Conservation (phyloP, 805 yeast genomes). For the Schizosaccharomyces octosporus region DNA sequence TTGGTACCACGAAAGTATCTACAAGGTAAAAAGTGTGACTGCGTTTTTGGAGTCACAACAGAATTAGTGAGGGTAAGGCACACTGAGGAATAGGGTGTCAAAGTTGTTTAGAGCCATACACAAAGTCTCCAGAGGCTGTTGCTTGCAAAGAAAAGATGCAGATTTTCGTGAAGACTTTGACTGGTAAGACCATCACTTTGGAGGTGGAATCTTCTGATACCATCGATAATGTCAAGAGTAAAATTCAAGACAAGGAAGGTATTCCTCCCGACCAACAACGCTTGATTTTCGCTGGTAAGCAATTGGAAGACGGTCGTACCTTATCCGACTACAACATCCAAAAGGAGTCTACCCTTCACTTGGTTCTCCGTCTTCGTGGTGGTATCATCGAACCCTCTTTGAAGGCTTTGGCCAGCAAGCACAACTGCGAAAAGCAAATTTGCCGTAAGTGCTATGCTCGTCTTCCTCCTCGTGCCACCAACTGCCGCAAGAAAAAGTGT, state of each 20-base stretch:
- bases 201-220: constrained; percentile 98
- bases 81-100: not conserved
- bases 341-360: constrained; percentile 93
- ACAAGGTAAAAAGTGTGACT: not conserved
- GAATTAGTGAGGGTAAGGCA: not conserved
- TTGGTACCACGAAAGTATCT: not conserved
- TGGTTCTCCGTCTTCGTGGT: constrained; percentile 93
- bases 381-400: constrained; percentile 99
- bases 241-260: constrained; percentile 98
- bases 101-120: not conserved
- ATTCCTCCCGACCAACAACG: constrained; percentile 99
- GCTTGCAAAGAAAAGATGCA: constrained; percentile 26
- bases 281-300: constrained; percentile 98
- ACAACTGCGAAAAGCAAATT: constrained; percentile 97
- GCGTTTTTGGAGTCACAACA: constrained; percentile 17
- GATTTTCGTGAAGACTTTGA: constrained; percentile 70
- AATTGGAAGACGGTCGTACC: constrained; percentile 50
- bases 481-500: constrained; percentile 99
- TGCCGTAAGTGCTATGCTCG: constrained; percentile 99
- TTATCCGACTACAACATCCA: constrained; percentile 98
- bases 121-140: not conserved
- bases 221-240: constrained; percentile 93
- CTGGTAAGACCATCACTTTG: constrained; percentile 88
- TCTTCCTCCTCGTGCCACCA: constrained; percentile 99
- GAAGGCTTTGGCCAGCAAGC: constrained; percentile 96